phyloP scores from a whole-genome alignment of 2,329 filamentous ascomycete genomes.

The Colletotrichum cereale region DNA sequence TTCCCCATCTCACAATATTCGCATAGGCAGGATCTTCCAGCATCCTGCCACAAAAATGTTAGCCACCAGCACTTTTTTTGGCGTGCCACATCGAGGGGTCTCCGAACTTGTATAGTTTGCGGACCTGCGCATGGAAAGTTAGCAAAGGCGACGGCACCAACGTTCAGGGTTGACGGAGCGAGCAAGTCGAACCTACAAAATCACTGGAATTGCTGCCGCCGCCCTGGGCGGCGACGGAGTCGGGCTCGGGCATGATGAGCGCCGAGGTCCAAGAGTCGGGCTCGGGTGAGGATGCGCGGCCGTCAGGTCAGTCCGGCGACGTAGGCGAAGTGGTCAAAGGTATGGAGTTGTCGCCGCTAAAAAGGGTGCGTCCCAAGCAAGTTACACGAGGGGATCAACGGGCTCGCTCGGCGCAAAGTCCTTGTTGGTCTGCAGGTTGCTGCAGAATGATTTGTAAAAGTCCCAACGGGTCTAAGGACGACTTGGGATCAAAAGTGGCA shows the following conservation, averaged over 20 bases:
- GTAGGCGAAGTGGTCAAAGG: background rate
- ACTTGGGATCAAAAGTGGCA: slow-evolving; percentile 26
- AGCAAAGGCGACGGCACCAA: slow-evolving; percentile 42
- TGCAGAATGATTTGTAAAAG: slow-evolving; percentile 8
- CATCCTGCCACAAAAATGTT: slow-evolving; percentile 74
- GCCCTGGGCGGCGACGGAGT: slow-evolving; percentile 55
- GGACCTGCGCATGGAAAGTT: slow-evolving; percentile 73
- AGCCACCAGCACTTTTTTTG: slow-evolving; percentile 46
- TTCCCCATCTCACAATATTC: slow-evolving; percentile 94
- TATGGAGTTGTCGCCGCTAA: background rate
- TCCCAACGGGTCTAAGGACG: slow-evolving; percentile 27
- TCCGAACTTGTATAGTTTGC: slow-evolving; percentile 96
- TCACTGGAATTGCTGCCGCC: slow-evolving; percentile 88
- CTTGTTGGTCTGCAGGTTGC: slow-evolving; percentile 17
- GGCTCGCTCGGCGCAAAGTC: slow-evolving; percentile 4
- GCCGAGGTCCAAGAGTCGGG: slow-evolving; percentile 13
- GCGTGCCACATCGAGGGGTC: slow-evolving; percentile 33
- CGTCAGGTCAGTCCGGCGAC: background rate
- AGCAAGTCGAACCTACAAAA: slow-evolving; percentile 76
- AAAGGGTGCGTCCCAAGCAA: slow-evolving; percentile 11
- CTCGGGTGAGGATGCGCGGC: background rate
- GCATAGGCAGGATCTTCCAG: slow-evolving; percentile 94
- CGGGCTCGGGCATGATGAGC: slow-evolving; percentile 52
- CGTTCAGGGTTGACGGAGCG: slow-evolving; percentile 30
- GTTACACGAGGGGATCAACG: slow-evolving; percentile 11